Evolutionary conservation across 306 rosid genomes (phyloP).

Genomic region (Quercus suber): DNA sequence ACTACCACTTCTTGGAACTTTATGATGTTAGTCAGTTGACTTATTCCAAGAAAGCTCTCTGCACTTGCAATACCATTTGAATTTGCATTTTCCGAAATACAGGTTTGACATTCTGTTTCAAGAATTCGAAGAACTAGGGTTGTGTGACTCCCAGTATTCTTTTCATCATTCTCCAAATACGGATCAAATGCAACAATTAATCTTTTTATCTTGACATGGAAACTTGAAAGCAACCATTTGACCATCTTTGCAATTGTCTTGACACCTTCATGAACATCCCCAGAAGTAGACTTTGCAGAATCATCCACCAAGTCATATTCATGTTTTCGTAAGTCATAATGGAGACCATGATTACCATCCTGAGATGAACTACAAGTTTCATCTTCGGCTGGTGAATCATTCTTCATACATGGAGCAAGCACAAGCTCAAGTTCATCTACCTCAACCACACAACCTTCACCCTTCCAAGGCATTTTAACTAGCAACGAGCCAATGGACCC

Average conservation of each 20-base stretch:
- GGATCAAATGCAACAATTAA: conserved; percentile 85
- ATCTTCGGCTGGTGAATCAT: conserved; percentile 26
- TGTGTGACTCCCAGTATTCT: conserved; percentile 23
- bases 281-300: conserved; percentile 49
- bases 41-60: conserved; percentile 73
- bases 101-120: conserved; percentile 79
- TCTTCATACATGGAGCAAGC: conserved; percentile 50
- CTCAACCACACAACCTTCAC: conserved; percentile 79
- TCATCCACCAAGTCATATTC: conserved; percentile 35
- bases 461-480: conserved; percentile 90
- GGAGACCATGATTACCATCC: conserved; percentile 20
- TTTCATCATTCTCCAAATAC: conserved; percentile 34
- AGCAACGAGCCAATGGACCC: conserved; percentile 80
- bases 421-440: conserved; percentile 85
- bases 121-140: conserved; percentile 73
- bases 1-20: conserved; percentile 75
- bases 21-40: conserved; percentile 69
- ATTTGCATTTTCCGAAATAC: conserved; percentile 70
- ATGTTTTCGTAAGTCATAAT: conserved; percentile 26
- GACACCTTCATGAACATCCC: conserved; percentile 91
- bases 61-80: conserved; percentile 38
- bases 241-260: conserved; percentile 90
- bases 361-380: conserved; percentile 38
- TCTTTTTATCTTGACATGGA: conserved; percentile 63
- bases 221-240: conserved; percentile 79